Evolutionary conservation across 331 rosid genomes (phyloP), one percentile per base, ranked within the genome.

Genomic region (Quercus tomentella): DNA sequence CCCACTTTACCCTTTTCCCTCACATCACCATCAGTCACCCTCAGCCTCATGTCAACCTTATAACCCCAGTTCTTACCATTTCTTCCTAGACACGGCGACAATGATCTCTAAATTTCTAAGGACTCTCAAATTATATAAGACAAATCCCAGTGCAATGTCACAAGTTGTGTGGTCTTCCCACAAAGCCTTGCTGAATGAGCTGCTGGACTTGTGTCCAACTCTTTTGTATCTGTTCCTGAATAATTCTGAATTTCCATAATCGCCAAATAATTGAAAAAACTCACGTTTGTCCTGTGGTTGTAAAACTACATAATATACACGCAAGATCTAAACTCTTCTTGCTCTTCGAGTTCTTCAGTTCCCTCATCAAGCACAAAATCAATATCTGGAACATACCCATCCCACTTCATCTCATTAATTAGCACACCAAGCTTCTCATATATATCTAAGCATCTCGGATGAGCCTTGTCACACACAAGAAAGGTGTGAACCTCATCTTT

Each of bases 381-480:
- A 69, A 62, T 75, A 56, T 65, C 86, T 3, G 86, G 92, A 63
- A 72, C 84, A 88, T 88, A 89, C 9, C 90, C 92, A 57, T 61
- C 84, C 85, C 80, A 74, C 80, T 81, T 93, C 91, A 93, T 93
- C 84, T 92, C 94, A 75, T 74, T 85, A 83, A 87, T 84, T 73
- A 93, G 87, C 52, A 89, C 26, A 83, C 76, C 82, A 77, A 83
- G 92, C 25, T 79, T 87, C 76, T 87, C 82, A 71, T 93, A 93
- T 67, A 93, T 84, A 85, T 85, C 89, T 77, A 70, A 74, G 52
- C 87, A 79, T 87, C 83, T 87, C 8, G 96, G 97, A 86, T 93
- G 97, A 84, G 97, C 92, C 77, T 83, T 88, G 80, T 93, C 97
- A 45, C 88, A 86, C 56, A 93, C 96, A 75, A 91, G 89, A 85